phyloP scores from a whole-genome alignment of 2,329 filamentous ascomycete species.

The Alternaria angustiovoidea region DNA sequence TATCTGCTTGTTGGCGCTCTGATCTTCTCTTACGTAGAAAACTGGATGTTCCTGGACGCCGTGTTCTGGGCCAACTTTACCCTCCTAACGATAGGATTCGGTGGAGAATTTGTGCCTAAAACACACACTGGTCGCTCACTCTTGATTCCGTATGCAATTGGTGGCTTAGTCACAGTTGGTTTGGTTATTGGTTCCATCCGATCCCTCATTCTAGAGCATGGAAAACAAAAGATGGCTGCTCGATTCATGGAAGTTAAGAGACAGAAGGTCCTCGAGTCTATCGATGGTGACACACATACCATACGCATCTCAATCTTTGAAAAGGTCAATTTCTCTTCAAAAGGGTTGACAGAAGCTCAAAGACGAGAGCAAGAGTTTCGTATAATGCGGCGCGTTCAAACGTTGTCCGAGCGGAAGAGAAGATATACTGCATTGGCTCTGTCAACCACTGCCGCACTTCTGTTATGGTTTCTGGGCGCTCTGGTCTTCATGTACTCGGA shows the following conservation, averaged over 20 bases:
- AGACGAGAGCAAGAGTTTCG: conserved; percentile 59
- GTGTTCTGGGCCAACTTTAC: conserved; percentile 67
- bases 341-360: conserved; percentile 48
- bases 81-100: conserved; percentile 63
- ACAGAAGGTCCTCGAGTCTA: conserved; percentile 51
- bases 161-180: conserved; percentile 64
- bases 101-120: conserved; percentile 58
- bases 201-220: conserved; percentile 59
- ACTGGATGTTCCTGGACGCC: conserved; percentile 62
- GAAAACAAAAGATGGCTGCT: conserved; percentile 60
- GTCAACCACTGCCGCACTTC: conserved; percentile 50
- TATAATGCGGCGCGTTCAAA: conserved; percentile 54
- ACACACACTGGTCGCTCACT: conserved; percentile 61
- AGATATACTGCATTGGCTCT: conserved; percentile 53
- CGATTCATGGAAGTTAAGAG: conserved; percentile 60
- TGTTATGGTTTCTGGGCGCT: conserved; percentile 59
- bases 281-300: conserved; percentile 51
- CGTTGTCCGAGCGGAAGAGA: conserved; percentile 45
- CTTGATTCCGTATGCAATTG: conserved; percentile 63
- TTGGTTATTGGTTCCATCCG: conserved; percentile 64
- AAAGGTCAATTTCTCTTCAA: conserved; percentile 53
- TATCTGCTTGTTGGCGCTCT: conserved; percentile 59
- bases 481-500: conserved; percentile 60
- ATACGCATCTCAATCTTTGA: conserved; percentile 55
- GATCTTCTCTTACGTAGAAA: conserved; percentile 59